Evolutionary conservation across 1,284 basidiomycete species (phyloP).

Genomic region (Pseudozyma pruni): DNA sequence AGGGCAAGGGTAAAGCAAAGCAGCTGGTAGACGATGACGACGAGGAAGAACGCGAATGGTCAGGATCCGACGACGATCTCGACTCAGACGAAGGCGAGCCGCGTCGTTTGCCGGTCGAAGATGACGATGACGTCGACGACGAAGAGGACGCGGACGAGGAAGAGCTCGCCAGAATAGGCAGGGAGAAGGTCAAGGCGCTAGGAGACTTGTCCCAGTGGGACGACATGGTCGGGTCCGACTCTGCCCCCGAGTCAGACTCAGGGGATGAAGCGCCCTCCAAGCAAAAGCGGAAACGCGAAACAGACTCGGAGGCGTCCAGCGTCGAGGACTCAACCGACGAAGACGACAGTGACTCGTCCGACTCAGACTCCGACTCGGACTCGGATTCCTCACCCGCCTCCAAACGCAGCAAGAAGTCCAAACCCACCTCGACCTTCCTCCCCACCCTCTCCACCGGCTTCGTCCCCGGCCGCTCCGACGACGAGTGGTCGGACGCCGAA

Average conservation of each 20-base stretch:
- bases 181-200: slow-evolving; percentile 39
- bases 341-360: slow-evolving; percentile 53
- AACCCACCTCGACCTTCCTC: slow-evolving; percentile 74
- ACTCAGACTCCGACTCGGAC: slow-evolving; percentile 27
- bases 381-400: slow-evolving; percentile 32
- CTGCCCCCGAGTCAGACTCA: slow-evolving; percentile 23
- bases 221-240: slow-evolving; percentile 40
- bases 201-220: slow-evolving; percentile 53
- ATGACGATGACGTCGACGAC: slow-evolving; percentile 13
- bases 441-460: slow-evolving; percentile 88
- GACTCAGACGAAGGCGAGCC: slow-evolving; percentile 21
- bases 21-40: slow-evolving; percentile 17
- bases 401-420: slow-evolving; percentile 11
- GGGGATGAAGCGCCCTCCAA: not conserved
- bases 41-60: slow-evolving; percentile 31
- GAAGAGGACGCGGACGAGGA: slow-evolving; percentile 31
- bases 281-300: not conserved
- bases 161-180: slow-evolving; percentile 34
- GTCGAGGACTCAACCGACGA: slow-evolving; percentile 63
- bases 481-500: slow-evolving; percentile 77
- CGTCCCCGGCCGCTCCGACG: slow-evolving; percentile 77
- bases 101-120: slow-evolving; percentile 2
- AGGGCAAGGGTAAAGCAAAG: slow-evolving; percentile 37
- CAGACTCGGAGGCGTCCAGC: not conserved
- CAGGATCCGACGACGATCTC: slow-evolving; percentile 51